These are phyloP conservation scores for Ormosia emarginata DNA, from an alignment of 306 rosid species.

Conservation along the genomic window DNA sequence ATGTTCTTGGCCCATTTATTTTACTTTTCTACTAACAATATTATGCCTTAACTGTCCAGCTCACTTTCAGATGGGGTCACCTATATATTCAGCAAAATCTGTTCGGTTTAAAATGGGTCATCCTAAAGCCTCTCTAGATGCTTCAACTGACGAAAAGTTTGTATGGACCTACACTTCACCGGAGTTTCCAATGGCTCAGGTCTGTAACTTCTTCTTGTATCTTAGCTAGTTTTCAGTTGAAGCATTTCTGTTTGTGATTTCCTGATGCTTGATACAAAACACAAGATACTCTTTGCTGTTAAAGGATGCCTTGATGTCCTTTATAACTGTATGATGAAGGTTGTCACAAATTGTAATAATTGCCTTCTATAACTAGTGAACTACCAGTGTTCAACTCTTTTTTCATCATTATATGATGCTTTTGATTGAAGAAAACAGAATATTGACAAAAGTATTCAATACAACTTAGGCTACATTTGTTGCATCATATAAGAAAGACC, in stretches of 20 bases:
- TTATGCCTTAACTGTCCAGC: constrained; percentile 43
- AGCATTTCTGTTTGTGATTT: neutral
- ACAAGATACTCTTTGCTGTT: constrained; percentile 8
- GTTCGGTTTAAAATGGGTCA: constrained; percentile 83
- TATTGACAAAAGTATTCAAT: neutral
- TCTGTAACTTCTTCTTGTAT: constrained; percentile 20
- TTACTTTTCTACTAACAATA: constrained; percentile 12
- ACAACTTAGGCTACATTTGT: neutral
- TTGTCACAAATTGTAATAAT: neutral
- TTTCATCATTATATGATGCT: neutral
- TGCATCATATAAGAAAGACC: neutral
- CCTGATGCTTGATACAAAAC: constrained; percentile 6
- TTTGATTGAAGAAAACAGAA: neutral
- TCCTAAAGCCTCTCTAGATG: constrained; percentile 33
- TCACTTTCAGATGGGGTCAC: constrained; percentile 59
- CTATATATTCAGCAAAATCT: constrained; percentile 75
- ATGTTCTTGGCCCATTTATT: constrained; percentile 5
- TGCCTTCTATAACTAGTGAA: neutral
- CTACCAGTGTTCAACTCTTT: neutral
- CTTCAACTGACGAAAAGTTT: constrained; percentile 39
- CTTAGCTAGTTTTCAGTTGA: constrained; percentile 3
- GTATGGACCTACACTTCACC: constrained; percentile 85
- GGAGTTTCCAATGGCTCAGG: constrained; percentile 81
- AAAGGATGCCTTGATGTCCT: neutral
- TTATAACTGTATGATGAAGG: neutral